Evolutionary conservation across 345 rosid species (phyloP).

Genomic region (Adansonia digitata): DNA sequence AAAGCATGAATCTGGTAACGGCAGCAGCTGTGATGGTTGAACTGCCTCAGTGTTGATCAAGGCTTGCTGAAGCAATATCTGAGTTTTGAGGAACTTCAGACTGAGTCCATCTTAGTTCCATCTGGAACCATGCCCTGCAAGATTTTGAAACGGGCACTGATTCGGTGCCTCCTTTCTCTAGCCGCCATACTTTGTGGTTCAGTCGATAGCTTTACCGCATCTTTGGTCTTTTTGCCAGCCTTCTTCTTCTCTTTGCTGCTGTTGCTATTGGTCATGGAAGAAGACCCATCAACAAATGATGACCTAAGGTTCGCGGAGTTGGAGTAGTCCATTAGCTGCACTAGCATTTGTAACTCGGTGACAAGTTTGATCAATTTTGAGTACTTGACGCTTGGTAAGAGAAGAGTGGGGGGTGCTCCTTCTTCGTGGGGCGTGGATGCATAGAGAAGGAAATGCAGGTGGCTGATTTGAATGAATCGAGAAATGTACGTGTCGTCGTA

Average conservation of each 20-base stretch:
- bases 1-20: constrained; percentile 2
- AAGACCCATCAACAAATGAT: constrained; percentile 13
- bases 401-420: too few species aligned
- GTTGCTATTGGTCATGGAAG: constrained; percentile 17
- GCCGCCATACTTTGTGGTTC: constrained; percentile 96
- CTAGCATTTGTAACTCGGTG: background rate
- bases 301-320: constrained; percentile 23
- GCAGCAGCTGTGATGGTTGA: background rate
- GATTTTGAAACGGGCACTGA: constrained; percentile 80
- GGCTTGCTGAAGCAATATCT: constrained; percentile 66
- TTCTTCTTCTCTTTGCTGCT: constrained; percentile 23
- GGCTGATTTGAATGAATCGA: constrained; percentile 9
- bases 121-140: constrained; percentile 84
- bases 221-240: constrained; percentile 17
- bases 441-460: constrained; percentile 9
- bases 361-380: background rate
- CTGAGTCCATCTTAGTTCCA: constrained; percentile 85
- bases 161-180: constrained; percentile 76
- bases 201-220: constrained; percentile 50
- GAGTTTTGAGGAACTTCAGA: constrained; percentile 77
- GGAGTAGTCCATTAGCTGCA: constrained; percentile 18
- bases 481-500: constrained; percentile 22
- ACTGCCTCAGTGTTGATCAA: constrained; percentile 18
- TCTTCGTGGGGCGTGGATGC: background rate
- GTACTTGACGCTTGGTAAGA: constrained; percentile 1